Evolutionary conservation across 768 basidiomycete genomes (phyloP).

Genomic region (Chiua virens): DNA sequence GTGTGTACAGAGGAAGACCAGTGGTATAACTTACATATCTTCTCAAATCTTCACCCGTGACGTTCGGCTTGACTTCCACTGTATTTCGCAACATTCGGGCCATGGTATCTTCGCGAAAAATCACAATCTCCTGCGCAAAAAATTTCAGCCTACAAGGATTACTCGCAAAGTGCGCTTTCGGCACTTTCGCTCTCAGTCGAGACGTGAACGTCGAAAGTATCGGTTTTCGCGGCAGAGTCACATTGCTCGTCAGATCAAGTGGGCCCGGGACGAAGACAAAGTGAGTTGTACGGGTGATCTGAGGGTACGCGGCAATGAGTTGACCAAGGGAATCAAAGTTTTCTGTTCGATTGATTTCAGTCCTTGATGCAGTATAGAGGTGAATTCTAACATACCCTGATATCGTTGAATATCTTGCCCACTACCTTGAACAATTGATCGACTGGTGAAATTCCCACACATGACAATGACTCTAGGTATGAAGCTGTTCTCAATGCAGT

Average conservation of each 20-base stretch:
- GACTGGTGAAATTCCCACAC: slow-evolving; percentile 93
- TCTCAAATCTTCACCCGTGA: slow-evolving; percentile 77
- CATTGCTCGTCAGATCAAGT: slow-evolving; percentile 80
- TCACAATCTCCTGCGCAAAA: slow-evolving; percentile 92
- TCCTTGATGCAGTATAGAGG: background rate
- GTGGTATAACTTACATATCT: slow-evolving; percentile 66
- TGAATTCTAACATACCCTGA: slow-evolving; percentile 55
- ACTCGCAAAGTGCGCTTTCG: slow-evolving; percentile 78
- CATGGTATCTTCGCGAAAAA: slow-evolving; percentile 94
- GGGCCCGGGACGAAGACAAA: slow-evolving; percentile 97
- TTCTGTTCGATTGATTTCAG: slow-evolving; percentile 46
- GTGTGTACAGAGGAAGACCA: background rate
- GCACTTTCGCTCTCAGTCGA: slow-evolving; percentile 68
- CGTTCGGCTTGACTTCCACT: slow-evolving; percentile 82
- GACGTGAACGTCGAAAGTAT: slow-evolving; percentile 74
- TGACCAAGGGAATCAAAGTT: slow-evolving; percentile 87
- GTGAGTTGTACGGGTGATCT: slow-evolving; percentile 75
- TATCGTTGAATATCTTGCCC: slow-evolving; percentile 79
- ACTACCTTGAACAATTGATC: slow-evolving; percentile 76
- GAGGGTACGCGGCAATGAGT: slow-evolving; percentile 77
- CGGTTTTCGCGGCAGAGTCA: slow-evolving; percentile 77
- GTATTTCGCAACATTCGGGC: slow-evolving; percentile 90
- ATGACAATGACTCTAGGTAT: slow-evolving; percentile 88
- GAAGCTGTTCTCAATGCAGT: slow-evolving; percentile 82
- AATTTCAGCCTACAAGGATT: slow-evolving; percentile 96